phyloP scores from a whole-genome alignment of 2,329 filamentous ascomycete species.

The Pseudocercospora fijiensis region DNA sequence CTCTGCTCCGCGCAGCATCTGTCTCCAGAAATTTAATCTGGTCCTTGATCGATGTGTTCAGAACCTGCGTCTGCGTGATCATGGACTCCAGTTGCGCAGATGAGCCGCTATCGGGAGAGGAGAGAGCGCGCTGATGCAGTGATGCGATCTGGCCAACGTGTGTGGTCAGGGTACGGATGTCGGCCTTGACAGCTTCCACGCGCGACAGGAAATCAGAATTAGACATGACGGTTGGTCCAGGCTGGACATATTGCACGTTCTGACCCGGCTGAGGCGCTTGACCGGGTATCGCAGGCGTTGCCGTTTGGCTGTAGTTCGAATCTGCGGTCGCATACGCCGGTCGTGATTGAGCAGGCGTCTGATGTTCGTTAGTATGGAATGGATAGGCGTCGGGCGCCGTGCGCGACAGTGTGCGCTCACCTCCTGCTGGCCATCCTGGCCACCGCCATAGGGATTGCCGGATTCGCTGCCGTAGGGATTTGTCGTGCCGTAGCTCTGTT shows the following conservation, averaged over 20 bases:
- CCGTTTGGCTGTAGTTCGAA: constrained; percentile 14
- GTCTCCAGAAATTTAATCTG: constrained; percentile 75
- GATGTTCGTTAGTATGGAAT: not conserved
- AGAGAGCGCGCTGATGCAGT: constrained; percentile 70
- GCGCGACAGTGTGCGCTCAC: constrained; percentile 3
- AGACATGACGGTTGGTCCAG: constrained; percentile 50
- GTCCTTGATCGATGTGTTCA: constrained; percentile 74
- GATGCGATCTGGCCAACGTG: constrained; percentile 67
- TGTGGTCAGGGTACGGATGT: constrained; percentile 65
- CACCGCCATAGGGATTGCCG: constrained; percentile 43
- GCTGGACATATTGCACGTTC: constrained; percentile 44
- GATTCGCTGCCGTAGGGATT: constrained; percentile 38
- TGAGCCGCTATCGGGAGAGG: constrained; percentile 58
- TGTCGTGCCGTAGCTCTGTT: constrained; percentile 47
- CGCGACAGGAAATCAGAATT: constrained; percentile 68
- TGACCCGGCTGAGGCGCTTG: constrained; percentile 56
- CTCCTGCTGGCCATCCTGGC: constrained; percentile 23
- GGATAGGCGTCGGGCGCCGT: constrained; percentile 1
- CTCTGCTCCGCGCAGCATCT: constrained; percentile 65
- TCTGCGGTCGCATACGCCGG: constrained; percentile 5
- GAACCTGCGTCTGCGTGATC: constrained; percentile 67
- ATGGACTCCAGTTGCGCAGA: constrained; percentile 63
- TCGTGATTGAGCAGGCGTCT: constrained; percentile 3
- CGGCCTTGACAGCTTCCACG: constrained; percentile 64
- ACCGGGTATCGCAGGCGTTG: constrained; percentile 28